Evolutionary conservation across 192 early-diverging fungal species (phyloP), one percentile per base, ranked within the genome.

Genomic region (Podochytrium sp.): DNA sequence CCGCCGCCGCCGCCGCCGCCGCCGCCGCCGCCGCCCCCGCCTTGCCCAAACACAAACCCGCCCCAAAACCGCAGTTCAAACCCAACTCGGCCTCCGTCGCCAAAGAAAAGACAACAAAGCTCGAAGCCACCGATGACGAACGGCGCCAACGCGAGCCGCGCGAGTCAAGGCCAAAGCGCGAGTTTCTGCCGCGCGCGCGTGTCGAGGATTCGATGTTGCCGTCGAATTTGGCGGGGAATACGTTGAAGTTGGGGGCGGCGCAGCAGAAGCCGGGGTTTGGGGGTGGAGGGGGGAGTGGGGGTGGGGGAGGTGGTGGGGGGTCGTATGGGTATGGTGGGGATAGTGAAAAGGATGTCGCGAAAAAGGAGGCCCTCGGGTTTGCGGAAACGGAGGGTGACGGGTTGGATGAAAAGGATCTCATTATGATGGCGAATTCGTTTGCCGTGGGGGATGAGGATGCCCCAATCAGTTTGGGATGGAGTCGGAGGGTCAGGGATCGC

Each of bases 361-460:
- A n/a, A 2, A 12, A 66, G 10, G 12, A 27, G 29, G 61, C 16
- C 33, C n/a, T 47, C n/a, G 43, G 43, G 10, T 47, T 47, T 20
- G 10, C 43, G 37, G 65, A 43, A 20, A 43, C 14, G 14, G 18
- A n/a, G 23, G 43, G 32, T 20, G 65, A 32, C 2, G 50, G 27
- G n/a, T 43, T 66, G 14, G 65, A 66, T 20, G 65, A 66, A 29
- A 39, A 43, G 10, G 65, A 66, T 51, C 20, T 66, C 42, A 27
- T 50, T 29, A 66, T 66, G 65, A 66, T 66, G 23, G 42, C 40
- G n/a, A 32, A 66, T 30, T 20, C n/a, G 12, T 66, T 66, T 50
- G 65, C n/a, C 32, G 65, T 66, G n/a, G 42, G 33, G 12, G 65
- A 66, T 20, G 65, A 66, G n/a, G 65, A 66, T 51, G 65, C 65